Base-by-base conservation (phyloP, 768 basidiomycete genomes). In the Tulasnella sp. region DNA sequence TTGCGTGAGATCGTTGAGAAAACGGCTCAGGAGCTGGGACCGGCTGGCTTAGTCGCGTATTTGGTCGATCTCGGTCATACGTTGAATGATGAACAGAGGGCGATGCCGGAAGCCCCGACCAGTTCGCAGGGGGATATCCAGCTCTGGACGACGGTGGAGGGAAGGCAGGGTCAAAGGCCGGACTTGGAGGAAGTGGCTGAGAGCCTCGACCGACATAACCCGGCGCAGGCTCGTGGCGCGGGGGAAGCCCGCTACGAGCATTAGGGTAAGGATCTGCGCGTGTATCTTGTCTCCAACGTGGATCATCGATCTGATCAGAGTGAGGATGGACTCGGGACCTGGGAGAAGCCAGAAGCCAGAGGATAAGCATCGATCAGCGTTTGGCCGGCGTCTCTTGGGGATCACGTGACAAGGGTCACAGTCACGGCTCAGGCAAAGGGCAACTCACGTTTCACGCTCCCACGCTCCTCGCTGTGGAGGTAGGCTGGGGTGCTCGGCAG, bases 371-470 rank as follows among this genome's bases (percentile, higher is more conserved):
- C 34, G 64, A 59, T 59, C 52, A 59, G 52, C 52, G 32, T 59
- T 59, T n/a, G 14, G 22, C 52, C 26, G 52, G 52, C 52, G 52
- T 59, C 52, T 59, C 26, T 12, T 40, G 64, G 19, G 17, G 7
- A 34, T 65, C 64, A 65, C 64, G 64, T 65, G 64, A 65, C 64
- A 36, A 34, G 44, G 52, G 52, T 59, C 5, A n/a, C 52, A 32
- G 5, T 29, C 52, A 36, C 34, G 35, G 64, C 11, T 5, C 17
- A 65, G 39, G 34, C 12, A 40, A 17, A 65, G 64, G 52, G 52
- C 52, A 65, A 65, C 64, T 65, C 39, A 65, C 64, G 39, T 65
- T 65, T 70, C 69, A 16, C 69, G 69, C 41, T 70, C 69, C 69
- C 69, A 70, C 42, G 41, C 22, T 32, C 69, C 47, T 52, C 40